Evolutionary conservation across 805 yeast species (phyloP).

Genomic region (Metschnikowia drakensbergensis): DNA sequence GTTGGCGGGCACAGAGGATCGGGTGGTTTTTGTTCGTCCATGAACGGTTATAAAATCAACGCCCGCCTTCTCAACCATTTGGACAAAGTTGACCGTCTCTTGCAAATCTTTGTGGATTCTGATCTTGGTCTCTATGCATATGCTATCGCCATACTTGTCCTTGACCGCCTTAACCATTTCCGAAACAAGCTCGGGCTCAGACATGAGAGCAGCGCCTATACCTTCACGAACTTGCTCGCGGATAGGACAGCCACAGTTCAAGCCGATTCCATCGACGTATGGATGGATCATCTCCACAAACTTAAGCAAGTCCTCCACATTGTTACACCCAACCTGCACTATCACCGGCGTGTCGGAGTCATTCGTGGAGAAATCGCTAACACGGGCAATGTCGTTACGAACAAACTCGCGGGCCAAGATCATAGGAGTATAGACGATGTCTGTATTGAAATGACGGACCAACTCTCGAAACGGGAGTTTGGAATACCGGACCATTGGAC

Average conservation of each 20-base stretch:
- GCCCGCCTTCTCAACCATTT: conserved; percentile 75
- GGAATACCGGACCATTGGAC: conserved; percentile 97
- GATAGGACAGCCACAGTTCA: conserved; percentile 97
- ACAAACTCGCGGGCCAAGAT: conserved; percentile 93
- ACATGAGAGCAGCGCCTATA: conserved; percentile 93
- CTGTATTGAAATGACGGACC: conserved; percentile 64
- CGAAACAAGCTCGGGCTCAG: conserved; percentile 73
- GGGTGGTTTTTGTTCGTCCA: conserved; percentile 81
- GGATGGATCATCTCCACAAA: conserved; percentile 89
- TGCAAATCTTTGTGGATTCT: conserved; percentile 75
- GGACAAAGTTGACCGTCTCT: conserved; percentile 71
- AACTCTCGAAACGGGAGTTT: conserved; percentile 87
- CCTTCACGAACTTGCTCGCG: conserved; percentile 94
- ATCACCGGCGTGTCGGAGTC: conserved; percentile 64
- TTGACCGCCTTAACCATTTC: conserved; percentile 84
- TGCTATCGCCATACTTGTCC: conserved; percentile 58
- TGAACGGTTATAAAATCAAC: conserved; percentile 94
- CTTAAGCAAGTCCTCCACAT: conserved; percentile 72
- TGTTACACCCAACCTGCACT: conserved; percentile 88
- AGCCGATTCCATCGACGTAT: conserved; percentile 87
- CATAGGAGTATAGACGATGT: conserved; percentile 94
- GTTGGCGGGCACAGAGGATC: conserved; percentile 81
- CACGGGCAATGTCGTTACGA: conserved; percentile 73
- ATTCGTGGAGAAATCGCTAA: conserved; percentile 83
- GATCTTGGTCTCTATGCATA: conserved; percentile 89